Base-by-base conservation (phyloP, 495 filamentous ascomycete species). In the Parathielavia appendiculata region DNA sequence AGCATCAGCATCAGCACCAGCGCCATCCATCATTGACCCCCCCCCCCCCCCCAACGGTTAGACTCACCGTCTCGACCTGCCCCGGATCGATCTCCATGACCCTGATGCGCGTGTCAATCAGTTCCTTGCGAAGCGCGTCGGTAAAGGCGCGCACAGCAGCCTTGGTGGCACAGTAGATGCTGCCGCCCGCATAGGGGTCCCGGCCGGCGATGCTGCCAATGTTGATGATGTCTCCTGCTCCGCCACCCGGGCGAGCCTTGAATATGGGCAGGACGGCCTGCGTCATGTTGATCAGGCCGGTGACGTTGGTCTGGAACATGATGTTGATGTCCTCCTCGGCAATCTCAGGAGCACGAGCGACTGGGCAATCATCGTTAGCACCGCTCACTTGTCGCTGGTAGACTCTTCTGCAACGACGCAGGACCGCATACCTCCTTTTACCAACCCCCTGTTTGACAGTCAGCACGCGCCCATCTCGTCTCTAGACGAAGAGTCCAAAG, bases 111-210 rank as follows among this genome's bases (percentile, higher is more conserved):
- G 90, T 88, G 26, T 87, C 81, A 62, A 98, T 86, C 47, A 96
- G 80, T 78, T 98, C 93, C 76, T 86, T 90, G 64, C 93, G 81
- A 64, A 98, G 73, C 16, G 89, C 80, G 51, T 97, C 92, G 0
- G 93, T 95, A 75, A 97, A 98, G 54, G 79, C 86, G 48, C 88
- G 84, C 41, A 97, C 86, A 5, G 93, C 93, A 13, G 93, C 92
- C 76, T 98, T 98, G 48, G 89, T 92, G 3, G 93, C 91, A 73
- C 93, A 98, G 81, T 98, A 98, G 63, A 98, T 96, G 64, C 86
- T 85, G 23, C 93, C 93, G 45, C 95, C 91, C 5, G 84, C 76
- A 73, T 98, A 98, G 12, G 88, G 80, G 64, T 96, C 92, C 40
- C 93, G 83, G 22, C 93, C 93, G 23, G 93, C 93, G 69, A 98